These are phyloP conservation scores for Clonostachys rosea DNA, from an alignment of 2,329 filamentous ascomycete species.

Conservation along the genomic window DNA sequence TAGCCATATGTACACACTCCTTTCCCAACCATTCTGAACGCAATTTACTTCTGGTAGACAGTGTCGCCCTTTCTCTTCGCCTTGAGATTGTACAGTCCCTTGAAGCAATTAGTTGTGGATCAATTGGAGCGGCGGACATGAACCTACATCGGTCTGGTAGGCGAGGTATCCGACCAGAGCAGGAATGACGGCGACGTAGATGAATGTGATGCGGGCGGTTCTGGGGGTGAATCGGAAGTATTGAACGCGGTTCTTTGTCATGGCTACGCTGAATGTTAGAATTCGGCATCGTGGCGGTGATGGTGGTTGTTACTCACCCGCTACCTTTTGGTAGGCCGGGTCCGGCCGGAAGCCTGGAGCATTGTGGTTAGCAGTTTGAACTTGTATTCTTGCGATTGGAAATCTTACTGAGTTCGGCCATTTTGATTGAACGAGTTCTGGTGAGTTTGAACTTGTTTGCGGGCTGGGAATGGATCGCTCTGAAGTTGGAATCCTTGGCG, in stretches of 20 bases:
- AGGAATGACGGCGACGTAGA: conserved; percentile 73
- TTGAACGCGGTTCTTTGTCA: conserved; percentile 81
- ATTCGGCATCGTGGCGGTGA: neutral
- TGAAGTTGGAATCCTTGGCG: no score
- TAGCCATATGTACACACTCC: conserved; percentile 34
- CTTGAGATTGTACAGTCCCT: conserved; percentile 85
- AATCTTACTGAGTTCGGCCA: conserved; percentile 31
- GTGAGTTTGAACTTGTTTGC: conserved; percentile 6
- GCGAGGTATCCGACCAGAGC: conserved; percentile 64
- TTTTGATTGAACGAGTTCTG: conserved; percentile 18
- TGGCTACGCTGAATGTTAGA: conserved; percentile 49
- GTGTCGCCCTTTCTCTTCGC: conserved; percentile 86
- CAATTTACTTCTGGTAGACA: conserved; percentile 68
- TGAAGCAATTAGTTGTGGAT: conserved; percentile 1
- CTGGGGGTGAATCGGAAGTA: conserved; percentile 92
- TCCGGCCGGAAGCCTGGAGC: conserved; percentile 32
- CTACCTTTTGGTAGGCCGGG: conserved; percentile 33
- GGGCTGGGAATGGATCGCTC: neutral
- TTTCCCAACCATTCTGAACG: conserved; percentile 4
- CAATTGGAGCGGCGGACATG: neutral
- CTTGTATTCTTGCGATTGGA: neutral
- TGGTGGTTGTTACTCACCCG: conserved; percentile 14
- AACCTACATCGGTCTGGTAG: conserved; percentile 81
- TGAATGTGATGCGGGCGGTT: conserved; percentile 74
- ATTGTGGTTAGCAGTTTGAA: conserved; percentile 14